These are phyloP conservation scores for Micractinium sp. DNA, from an alignment of 139 green algal genomes.

Conservation along the genomic window DNA sequence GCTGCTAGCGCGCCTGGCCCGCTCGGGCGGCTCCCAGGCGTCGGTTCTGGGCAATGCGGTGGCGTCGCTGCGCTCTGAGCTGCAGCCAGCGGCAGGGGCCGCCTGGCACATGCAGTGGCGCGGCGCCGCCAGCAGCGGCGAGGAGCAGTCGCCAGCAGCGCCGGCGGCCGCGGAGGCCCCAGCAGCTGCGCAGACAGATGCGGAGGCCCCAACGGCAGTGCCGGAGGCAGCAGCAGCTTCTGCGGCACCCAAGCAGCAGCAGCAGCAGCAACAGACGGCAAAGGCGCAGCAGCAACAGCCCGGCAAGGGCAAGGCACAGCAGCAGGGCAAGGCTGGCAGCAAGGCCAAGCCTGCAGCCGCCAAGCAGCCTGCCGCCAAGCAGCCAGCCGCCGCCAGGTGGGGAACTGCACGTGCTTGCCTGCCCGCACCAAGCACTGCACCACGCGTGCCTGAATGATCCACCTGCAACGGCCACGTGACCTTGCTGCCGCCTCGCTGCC, in stretches of 20 bases:
- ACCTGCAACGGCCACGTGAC: not conserved
- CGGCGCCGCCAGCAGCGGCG: not conserved
- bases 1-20: not conserved
- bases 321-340: not conserved
- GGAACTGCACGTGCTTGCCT: not conserved
- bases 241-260: not conserved
- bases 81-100: not conserved
- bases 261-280: not conserved
- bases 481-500: not conserved
- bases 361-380: not conserved
- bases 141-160: slow-evolving; percentile 4
- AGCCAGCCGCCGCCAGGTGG: not conserved
- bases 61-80: not conserved
- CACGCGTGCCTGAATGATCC: not conserved
- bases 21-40: not conserved
- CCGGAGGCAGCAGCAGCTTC: not conserved
- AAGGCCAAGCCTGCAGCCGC: not conserved
- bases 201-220: not conserved
- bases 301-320: not conserved
- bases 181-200: not conserved
- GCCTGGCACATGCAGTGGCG: slow-evolving; percentile 12
- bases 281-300: not conserved
- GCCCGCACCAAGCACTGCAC: not conserved
- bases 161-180: not conserved
- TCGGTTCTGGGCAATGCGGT: not conserved